These are phyloP conservation scores for Martensiomyces pterosporus DNA, from an alignment of 192 early-diverging fungal genomes.

Conservation along the genomic window DNA sequence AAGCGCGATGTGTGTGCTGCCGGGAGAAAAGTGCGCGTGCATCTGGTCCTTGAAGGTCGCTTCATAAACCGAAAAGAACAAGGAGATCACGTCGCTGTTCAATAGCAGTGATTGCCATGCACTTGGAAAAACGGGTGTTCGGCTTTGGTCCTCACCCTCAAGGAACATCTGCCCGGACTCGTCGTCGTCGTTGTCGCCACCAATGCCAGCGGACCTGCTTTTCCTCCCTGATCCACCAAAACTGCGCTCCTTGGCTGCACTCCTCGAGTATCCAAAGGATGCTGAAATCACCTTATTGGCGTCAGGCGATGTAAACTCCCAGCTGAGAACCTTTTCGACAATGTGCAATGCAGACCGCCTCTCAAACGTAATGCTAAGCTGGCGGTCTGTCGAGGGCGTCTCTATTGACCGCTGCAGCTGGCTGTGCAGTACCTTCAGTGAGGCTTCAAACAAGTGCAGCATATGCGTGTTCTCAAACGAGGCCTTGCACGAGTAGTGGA, in stretches of 20 bases:
- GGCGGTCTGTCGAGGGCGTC: conserved; percentile 4
- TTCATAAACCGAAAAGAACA: conserved; percentile 47
- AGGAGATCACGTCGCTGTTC: conserved; percentile 27
- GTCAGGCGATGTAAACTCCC: conserved; percentile 35
- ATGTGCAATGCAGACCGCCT: conserved; percentile 41
- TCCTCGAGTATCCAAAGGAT: conserved; percentile 25
- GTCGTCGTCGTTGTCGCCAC: conserved; percentile 13
- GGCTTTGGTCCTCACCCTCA: conserved; percentile 21
- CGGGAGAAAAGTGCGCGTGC: conserved; percentile 45
- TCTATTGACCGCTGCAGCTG: conserved; percentile 37
- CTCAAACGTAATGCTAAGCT: conserved; percentile 36
- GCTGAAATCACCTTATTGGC: conserved; percentile 18
- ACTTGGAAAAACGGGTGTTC: conserved; percentile 35
- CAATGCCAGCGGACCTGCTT: conserved; percentile 1
- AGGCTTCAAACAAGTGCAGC: conserved; percentile 35
- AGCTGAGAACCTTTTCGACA: conserved; percentile 33
- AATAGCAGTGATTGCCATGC: conserved; percentile 39
- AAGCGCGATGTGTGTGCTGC: conserved; percentile 43
- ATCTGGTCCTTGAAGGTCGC: conserved; percentile 43
- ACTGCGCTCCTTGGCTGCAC: neutral
- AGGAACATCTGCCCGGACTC: conserved; percentile 20
- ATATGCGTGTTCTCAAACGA: conserved; percentile 40
- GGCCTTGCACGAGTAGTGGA: conserved; percentile 44
- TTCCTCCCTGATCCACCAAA: no score
- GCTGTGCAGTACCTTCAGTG: conserved; percentile 38